A percentile compares a stretch with the other conserved stretches of the same genome.
Conservation (phyloP, 1,139 yeast species). For the Magnusiomyces starmeri region DNA sequence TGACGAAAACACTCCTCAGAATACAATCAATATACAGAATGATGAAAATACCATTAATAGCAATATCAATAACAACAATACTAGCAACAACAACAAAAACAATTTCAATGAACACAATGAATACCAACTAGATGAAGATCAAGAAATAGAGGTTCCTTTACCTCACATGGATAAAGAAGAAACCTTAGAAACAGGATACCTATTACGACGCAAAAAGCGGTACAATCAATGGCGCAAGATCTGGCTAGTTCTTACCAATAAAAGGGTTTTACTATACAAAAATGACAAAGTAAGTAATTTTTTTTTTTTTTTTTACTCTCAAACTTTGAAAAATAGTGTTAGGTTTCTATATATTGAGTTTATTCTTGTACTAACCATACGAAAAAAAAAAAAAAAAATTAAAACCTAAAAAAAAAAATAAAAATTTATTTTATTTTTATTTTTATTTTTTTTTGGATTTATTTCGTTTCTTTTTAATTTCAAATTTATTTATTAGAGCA, state of each 20-base stretch:
- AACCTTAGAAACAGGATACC: constrained; percentile 39
- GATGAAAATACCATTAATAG: neutral
- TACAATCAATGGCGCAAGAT: constrained; percentile 45
- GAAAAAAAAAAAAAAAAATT: too few species aligned
- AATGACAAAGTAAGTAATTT: constrained; percentile 20
- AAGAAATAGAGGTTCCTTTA: neutral
- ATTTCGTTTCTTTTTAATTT: neutral
- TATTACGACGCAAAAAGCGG: constrained; percentile 38
- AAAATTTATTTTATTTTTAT: too few species aligned
- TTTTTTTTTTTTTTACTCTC: too few species aligned
- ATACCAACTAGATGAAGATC: neutral
- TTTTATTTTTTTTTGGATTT: neutral
- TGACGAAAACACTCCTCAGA: too few species aligned
- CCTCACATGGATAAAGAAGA: constrained; percentile 29
- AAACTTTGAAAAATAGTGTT: constrained; percentile 2
- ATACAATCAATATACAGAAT: too few species aligned
- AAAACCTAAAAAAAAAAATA: neutral
- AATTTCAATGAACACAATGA: neutral
- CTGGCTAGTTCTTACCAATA: constrained; percentile 41
- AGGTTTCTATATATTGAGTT: neutral
- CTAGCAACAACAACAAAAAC: neutral
- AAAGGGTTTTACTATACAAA: constrained; percentile 40
- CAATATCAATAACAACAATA: neutral
- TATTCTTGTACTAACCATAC: neutral
- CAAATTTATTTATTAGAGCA: constrained; percentile 5